Evolutionary conservation across 2,329 filamentous ascomycete species (phyloP).

Genomic region (Cladosporium sphaerospermum): DNA sequence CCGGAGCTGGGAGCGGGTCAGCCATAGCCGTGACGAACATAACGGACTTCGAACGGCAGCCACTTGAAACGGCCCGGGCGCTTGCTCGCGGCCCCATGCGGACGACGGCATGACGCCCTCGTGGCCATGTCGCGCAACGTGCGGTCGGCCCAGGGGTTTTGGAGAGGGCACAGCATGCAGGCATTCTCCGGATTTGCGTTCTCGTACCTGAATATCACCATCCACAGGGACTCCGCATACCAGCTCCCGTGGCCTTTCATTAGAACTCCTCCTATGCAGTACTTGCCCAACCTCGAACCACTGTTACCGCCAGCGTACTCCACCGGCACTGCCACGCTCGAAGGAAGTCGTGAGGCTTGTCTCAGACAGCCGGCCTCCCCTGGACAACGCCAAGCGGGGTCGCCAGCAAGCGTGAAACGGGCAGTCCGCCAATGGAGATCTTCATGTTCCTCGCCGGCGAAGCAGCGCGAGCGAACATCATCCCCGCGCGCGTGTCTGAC

Average conservation of each 20-base stretch:
- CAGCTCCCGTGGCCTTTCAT: too few relatives aligned
- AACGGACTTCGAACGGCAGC: background rate
- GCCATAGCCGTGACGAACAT: slow-evolving; percentile 7
- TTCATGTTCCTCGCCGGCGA: background rate
- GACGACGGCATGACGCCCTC: background rate
- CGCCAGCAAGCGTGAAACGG: background rate
- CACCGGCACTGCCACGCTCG: too few relatives aligned
- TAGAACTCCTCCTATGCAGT: too few relatives aligned
- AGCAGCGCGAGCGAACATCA: too few relatives aligned
- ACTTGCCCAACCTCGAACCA: too few relatives aligned
- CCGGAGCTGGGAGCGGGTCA: background rate
- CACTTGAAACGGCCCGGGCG: slow-evolving; percentile 6
- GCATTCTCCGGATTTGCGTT: slow-evolving; percentile 6
- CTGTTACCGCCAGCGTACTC: too few relatives aligned
- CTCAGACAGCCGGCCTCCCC: background rate
- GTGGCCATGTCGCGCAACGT: background rate
- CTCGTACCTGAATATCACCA: background rate
- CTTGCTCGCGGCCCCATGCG: slow-evolving; percentile 2
- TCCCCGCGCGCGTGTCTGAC: too few relatives aligned
- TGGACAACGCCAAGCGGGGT: background rate
- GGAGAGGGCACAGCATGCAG: background rate
- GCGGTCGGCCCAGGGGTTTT: background rate
- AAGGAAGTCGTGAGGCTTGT: background rate
- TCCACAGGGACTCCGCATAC: background rate
- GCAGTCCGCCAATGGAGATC: background rate